These are phyloP conservation scores for Picea sitchensis DNA, from an alignment of 75 land plant genomes.

Conservation along the genomic window DNA sequence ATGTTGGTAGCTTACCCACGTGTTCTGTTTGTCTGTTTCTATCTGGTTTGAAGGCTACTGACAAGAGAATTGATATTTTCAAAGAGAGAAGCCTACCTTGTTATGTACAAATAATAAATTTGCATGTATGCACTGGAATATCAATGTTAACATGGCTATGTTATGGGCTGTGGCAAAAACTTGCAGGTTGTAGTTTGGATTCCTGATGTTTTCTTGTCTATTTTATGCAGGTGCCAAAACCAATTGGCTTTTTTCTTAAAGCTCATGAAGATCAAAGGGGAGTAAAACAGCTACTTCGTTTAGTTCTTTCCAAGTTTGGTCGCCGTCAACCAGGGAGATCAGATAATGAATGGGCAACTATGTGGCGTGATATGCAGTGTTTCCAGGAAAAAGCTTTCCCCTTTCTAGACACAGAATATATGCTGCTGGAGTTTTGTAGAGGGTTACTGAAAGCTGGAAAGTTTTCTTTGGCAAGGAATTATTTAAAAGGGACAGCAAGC, in stretches of 20 bases:
- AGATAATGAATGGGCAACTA: slow-evolving; percentile 86
- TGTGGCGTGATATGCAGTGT: slow-evolving; percentile 81
- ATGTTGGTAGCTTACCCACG: neutral
- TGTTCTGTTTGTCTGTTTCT: neutral
- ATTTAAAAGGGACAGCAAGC: slow-evolving; percentile 58
- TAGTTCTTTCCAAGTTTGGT: slow-evolving; percentile 82
- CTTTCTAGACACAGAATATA: slow-evolving; percentile 76
- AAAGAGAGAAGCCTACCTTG: no score
- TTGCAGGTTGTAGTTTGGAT: neutral
- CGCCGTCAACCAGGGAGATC: slow-evolving; percentile 78
- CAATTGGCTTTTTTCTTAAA: slow-evolving; percentile 57
- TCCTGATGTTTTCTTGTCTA: neutral
- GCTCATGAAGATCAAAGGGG: slow-evolving; percentile 64
- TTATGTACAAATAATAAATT: no score
- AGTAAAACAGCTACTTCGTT: slow-evolving; percentile 80
- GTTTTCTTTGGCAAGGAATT: slow-evolving; percentile 83
- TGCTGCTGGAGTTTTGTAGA: slow-evolving; percentile 80
- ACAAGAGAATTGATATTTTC: no score
- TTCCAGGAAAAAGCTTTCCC: slow-evolving; percentile 91
- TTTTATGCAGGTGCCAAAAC: slow-evolving; percentile 76
- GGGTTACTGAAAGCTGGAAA: slow-evolving; percentile 92
- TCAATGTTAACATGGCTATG: neutral
- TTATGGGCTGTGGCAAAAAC: neutral
- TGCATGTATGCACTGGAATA: neutral
- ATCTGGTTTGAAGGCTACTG: neutral